Evolutionary conservation across 148 eudicot species (phyloP).

Genomic region (Polygonum maritimum): DNA sequence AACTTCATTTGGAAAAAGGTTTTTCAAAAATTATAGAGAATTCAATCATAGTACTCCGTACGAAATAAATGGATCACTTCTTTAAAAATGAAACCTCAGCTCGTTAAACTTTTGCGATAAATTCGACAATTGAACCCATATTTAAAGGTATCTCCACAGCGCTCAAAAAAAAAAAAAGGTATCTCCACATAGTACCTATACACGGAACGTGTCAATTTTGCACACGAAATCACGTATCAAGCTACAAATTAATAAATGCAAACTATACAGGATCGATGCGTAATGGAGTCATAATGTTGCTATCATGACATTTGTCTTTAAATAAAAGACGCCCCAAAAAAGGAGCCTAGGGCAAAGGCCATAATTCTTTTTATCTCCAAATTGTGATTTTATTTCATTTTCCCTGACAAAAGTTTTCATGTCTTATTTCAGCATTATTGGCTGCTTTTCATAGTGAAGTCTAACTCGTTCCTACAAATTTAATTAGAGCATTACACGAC

Average conservation of each 20-base stretch:
- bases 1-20: too few species aligned
- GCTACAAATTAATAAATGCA: neutral
- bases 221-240: neutral
- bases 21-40: too few species aligned
- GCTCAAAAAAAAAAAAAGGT: too few species aligned
- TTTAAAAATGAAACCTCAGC: too few species aligned
- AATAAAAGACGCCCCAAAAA: neutral
- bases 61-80: too few species aligned
- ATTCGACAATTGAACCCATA: too few species aligned
- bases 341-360: neutral
- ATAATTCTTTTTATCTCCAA: slow-evolving; percentile 5
- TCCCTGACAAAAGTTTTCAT: neutral
- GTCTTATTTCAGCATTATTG: neutral
- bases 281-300: neutral
- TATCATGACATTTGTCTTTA: neutral
- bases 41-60: too few species aligned
- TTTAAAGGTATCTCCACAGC: too few species aligned
- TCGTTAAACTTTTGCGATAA: too few species aligned
- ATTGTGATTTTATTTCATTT: neutral
- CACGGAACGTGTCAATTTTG: neutral
- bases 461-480: neutral
- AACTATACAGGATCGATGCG: neutral
- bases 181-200: too few species aligned
- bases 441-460: neutral
- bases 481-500: neutral